phyloP scores from a whole-genome alignment of 768 basidiomycete species.

The Pulveroboletus sp. region DNA sequence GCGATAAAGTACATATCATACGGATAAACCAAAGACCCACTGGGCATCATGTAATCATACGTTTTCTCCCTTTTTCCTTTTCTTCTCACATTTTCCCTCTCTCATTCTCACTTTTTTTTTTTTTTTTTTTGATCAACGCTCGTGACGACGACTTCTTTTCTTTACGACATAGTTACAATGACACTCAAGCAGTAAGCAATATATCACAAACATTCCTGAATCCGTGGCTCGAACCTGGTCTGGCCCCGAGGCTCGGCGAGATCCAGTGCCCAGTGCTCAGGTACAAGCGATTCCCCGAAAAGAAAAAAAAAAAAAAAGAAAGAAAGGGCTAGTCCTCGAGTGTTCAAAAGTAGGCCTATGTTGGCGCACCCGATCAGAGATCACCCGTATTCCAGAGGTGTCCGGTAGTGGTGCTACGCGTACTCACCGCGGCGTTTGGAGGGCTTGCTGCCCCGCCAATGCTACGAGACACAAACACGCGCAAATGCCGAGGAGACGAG shows the following conservation, averaged over 20 bases:
- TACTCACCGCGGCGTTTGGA: constrained; percentile 64
- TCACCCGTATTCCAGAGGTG: neutral
- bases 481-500: too few species aligned
- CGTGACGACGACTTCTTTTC: constrained; percentile 12
- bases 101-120: neutral
- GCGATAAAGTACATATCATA: constrained; percentile 17
- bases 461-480: constrained; percentile 15
- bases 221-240: neutral
- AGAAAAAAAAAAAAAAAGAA: too few species aligned
- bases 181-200: constrained; percentile 19
- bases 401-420: too few species aligned
- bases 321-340: too few species aligned
- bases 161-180: constrained; percentile 27
- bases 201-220: neutral
- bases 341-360: constrained; percentile 27
- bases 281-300: neutral
- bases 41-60: constrained; percentile 27
- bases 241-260: neutral
- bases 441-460: constrained; percentile 68
- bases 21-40: constrained; percentile 14
- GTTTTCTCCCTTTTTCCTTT: neutral
- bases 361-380: neutral
- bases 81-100: neutral
- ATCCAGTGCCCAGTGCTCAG: too few species aligned
- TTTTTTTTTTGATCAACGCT: constrained; percentile 5